phyloP scores from a whole-genome alignment of 2,329 filamentous ascomycete species.

The Claviceps citrina region DNA sequence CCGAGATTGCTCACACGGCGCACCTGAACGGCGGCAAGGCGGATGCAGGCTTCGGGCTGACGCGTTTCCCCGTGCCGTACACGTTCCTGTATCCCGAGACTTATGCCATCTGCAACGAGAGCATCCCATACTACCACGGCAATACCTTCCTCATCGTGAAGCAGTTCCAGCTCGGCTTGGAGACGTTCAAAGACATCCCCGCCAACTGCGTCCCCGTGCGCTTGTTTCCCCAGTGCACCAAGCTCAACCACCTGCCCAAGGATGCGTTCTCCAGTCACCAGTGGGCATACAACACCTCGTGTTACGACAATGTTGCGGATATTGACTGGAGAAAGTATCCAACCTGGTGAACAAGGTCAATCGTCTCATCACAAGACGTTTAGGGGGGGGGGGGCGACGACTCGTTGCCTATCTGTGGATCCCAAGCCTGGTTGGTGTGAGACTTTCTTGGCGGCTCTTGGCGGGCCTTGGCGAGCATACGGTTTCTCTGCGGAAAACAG shows the following conservation, averaged over 20 bases:
- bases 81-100: slow-evolving; percentile 20
- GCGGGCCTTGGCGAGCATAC: too few species aligned
- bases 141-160: slow-evolving; percentile 23
- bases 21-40: neutral
- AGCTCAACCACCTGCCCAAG: slow-evolving; percentile 20
- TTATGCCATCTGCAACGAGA: slow-evolving; percentile 27
- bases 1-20: slow-evolving; percentile 1
- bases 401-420: too few species aligned
- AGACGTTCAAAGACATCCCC: slow-evolving; percentile 13
- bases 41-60: slow-evolving; percentile 17
- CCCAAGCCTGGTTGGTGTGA: too few species aligned
- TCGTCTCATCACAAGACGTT: too few species aligned
- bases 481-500: too few species aligned
- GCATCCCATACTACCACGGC: slow-evolving; percentile 24
- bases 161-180: slow-evolving; percentile 15
- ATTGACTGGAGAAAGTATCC: slow-evolving; percentile 15
- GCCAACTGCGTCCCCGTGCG: slow-evolving; percentile 26
- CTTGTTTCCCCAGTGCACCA: slow-evolving; percentile 29
- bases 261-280: slow-evolving; percentile 24
- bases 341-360: slow-evolving; percentile 9
- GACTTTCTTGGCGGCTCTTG: too few species aligned
- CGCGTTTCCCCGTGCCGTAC: slow-evolving; percentile 13
- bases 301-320: slow-evolving; percentile 24
- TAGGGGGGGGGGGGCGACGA: too few species aligned
- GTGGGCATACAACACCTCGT: slow-evolving; percentile 21